Conservation (phyloP, 2,329 filamentous ascomycete genomes). For the Fusarium sp. region DNA sequence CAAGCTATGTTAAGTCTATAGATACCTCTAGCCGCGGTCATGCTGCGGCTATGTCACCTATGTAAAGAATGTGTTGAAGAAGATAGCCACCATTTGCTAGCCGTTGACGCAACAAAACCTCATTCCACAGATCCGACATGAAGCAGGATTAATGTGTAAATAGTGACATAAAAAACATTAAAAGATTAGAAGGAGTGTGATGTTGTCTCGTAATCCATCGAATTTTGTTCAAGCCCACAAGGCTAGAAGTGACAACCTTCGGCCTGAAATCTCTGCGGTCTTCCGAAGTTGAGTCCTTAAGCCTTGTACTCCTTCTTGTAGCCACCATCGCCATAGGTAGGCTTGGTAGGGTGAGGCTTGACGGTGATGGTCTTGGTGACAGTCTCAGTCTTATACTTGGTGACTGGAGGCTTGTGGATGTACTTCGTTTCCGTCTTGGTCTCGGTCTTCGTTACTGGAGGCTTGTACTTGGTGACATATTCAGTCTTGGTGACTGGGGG, state of each 20-base stretch:
- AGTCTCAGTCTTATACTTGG: conserved; percentile 15
- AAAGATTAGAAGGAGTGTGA: conserved; percentile 23
- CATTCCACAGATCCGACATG: neutral
- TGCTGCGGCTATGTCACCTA: conserved; percentile 33
- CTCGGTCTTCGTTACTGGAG: conserved; percentile 11
- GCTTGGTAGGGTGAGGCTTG: conserved; percentile 7
- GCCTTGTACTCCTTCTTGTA: conserved; percentile 26
- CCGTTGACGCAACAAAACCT: neutral
- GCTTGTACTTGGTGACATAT: conserved; percentile 5
- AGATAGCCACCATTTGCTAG: conserved; percentile 18
- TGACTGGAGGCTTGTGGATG: conserved; percentile 22
- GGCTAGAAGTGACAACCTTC: neutral
- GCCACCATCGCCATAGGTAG: conserved; percentile 1
- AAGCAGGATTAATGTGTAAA: neutral
- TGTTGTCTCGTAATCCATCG: conserved; percentile 6
- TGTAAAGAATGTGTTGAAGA: conserved; percentile 37
- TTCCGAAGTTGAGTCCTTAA: neutral
- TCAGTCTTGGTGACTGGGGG: conserved; percentile 4
- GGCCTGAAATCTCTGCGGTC: neutral
- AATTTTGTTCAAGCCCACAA: neutral
- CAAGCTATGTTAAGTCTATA: conserved; percentile 16
- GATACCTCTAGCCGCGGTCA: conserved; percentile 19
- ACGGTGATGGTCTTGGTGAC: conserved; percentile 8
- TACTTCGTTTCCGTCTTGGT: conserved; percentile 11
- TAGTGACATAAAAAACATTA: conserved; percentile 9